Evolutionary conservation across 768 basidiomycete genomes (phyloP).

Genomic region (Trametes sanguinea): DNA sequence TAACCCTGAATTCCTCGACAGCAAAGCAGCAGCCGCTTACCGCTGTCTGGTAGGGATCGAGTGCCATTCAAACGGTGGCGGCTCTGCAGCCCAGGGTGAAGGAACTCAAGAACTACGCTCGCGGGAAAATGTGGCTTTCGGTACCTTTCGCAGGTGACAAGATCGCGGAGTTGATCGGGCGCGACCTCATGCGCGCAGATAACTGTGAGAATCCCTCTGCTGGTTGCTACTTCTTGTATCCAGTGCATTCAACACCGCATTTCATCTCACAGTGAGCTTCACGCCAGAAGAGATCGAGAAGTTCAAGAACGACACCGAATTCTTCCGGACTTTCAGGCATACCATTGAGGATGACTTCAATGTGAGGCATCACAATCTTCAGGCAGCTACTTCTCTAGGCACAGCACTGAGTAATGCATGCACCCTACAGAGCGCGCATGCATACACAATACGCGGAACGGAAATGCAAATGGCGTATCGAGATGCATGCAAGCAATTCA

Average conservation of each 20-base stretch:
- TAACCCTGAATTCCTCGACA: not conserved
- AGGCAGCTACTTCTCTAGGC: slow-evolving; percentile 38
- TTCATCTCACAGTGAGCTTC: not conserved
- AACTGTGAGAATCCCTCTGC: slow-evolving; percentile 41
- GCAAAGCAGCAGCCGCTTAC: not conserved
- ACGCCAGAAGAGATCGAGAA: slow-evolving; percentile 50
- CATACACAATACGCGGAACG: slow-evolving; percentile 43
- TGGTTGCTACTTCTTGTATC: no score
- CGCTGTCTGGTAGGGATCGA: slow-evolving; percentile 50
- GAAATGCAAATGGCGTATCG: no score
- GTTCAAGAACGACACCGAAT: slow-evolving; percentile 47
- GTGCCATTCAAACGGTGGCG: slow-evolving; percentile 61
- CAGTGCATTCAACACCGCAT: not conserved
- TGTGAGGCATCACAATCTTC: no score
- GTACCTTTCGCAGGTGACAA: slow-evolving; percentile 45
- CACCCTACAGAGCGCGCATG: slow-evolving; percentile 34
- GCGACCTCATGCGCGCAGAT: slow-evolving; percentile 34
- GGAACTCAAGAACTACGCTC: slow-evolving; percentile 55
- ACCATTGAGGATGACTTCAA: no score
- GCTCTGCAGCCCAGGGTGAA: slow-evolving; percentile 54
- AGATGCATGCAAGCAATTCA: slow-evolving; percentile 35
- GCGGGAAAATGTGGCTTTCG: slow-evolving; percentile 61
- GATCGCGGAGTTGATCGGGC: slow-evolving; percentile 41
- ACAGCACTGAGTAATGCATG: slow-evolving; percentile 48
- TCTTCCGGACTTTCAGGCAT: slow-evolving; percentile 50